Base-by-base conservation (phyloP, 129 eudicot genomes). In the Artemisia annua region DNA sequence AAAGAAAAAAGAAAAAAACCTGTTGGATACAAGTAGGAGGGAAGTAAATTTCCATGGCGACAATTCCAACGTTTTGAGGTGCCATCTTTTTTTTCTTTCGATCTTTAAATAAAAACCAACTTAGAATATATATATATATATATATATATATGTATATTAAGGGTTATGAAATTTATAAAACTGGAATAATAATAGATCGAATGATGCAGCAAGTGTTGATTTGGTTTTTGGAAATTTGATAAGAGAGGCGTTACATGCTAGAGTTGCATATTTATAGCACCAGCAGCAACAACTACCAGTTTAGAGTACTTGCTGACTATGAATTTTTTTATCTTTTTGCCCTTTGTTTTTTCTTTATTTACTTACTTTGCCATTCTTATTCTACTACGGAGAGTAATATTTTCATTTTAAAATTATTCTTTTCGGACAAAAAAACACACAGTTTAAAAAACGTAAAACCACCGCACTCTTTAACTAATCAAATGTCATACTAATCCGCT, bases 21-120 rank as follows among this genome's bases (percentile, higher is more conserved):
- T 94, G 98, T 60, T 87, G 91, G 50, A 94, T 85, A 80, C 97
- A 94, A 70, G 98, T 86, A 63, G 98, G 98, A 70, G 98, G 98
- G 56, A 90, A 87, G 87, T 94, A 94, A 79, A 94, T 90, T 75
- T 94, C 98, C 91, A 94, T 84, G 81, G 98, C 98, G 76, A 94
- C 85, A 70, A 94, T 94, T 81, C 98, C 98, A 52, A 90, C 98
- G 88, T 94, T 90, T 65, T 94, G 82, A 3, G 92, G 80, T 7
- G 96, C 93, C 98, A 94, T 94, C 63, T 80, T 74, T 81, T 46
- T 50, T 53, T 49, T 60, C 32, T 11, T 63, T 63, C 63, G 78
- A 74, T 74, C 59, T 56, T 39, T 5, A 56, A 63, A 0, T 7
- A 32, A 35, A 35, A 35, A 35, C 43, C 7, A 35, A 35, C 43